Conservation (phyloP, 2,329 filamentous ascomycete species). For the Clonostachys byssicola region DNA sequence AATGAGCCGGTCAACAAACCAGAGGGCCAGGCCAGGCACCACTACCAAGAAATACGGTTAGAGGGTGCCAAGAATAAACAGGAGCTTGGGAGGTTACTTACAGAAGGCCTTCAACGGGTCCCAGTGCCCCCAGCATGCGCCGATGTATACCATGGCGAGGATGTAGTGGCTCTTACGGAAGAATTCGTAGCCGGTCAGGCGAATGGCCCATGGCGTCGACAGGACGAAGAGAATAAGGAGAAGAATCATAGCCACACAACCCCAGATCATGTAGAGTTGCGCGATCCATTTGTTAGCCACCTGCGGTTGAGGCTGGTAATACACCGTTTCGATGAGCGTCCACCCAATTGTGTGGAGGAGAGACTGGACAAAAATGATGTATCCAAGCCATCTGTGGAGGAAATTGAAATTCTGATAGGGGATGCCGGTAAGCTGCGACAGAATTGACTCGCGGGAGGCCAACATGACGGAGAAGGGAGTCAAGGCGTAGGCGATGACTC, state of each 20-base stretch:
- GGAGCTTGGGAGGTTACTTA: constrained; percentile 28
- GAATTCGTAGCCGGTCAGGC: constrained; percentile 68
- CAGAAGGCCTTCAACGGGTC: constrained; percentile 53
- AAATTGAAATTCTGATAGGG: constrained; percentile 78
- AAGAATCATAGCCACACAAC: constrained; percentile 63
- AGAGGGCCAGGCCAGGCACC: constrained; percentile 49
- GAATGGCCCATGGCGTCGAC: constrained; percentile 52
- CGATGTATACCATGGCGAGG: constrained; percentile 69
- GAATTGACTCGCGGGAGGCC: constrained; percentile 62
- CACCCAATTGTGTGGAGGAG: constrained; percentile 67
- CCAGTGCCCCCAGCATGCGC: constrained; percentile 73
- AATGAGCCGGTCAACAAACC: constrained; percentile 52
- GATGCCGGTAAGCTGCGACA: constrained; percentile 66
- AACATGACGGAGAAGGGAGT: constrained; percentile 68
- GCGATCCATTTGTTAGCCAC: constrained; percentile 52
- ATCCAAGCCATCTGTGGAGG: constrained; percentile 71
- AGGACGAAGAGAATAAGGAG: constrained; percentile 57
- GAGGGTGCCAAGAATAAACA: too few species aligned
- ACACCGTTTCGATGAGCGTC: constrained; percentile 59
- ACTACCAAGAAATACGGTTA: too few species aligned
- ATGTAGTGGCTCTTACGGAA: constrained; percentile 73
- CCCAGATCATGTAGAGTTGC: constrained; percentile 70
- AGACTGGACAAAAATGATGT: constrained; percentile 66
- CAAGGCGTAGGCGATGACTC: constrained; percentile 67
- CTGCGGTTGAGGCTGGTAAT: constrained; percentile 69